These are phyloP conservation scores for Thelephora ganbajun DNA, from an alignment of 768 basidiomycete species.

Conservation along the genomic window DNA sequence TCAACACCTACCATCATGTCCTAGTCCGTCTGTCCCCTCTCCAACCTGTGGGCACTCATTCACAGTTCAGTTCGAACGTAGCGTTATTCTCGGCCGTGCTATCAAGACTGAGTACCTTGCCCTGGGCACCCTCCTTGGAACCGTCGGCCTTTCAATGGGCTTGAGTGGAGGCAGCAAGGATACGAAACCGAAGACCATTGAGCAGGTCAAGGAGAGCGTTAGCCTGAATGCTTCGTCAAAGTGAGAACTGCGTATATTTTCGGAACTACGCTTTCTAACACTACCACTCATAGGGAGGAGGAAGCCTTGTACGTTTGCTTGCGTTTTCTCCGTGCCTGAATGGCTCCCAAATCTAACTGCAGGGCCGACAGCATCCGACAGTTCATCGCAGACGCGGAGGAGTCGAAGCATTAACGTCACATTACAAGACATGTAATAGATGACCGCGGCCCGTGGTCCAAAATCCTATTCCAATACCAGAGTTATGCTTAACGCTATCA, in stretches of 20 bases:
- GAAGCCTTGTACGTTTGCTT: constrained; percentile 59
- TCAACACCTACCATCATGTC: background rate
- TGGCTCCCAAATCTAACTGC: constrained; percentile 24
- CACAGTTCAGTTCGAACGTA: constrained; percentile 14
- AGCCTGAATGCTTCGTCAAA: constrained; percentile 53
- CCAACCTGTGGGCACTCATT: background rate
- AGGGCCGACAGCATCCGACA: constrained; percentile 61
- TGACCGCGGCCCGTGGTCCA: no score
- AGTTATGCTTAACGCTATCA: no score
- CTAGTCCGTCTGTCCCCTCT: background rate
- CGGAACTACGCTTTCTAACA: background rate
- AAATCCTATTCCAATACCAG: no score
- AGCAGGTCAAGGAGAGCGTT: constrained; percentile 50
- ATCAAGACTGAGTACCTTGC: constrained; percentile 75
- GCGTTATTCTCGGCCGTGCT: constrained; percentile 65
- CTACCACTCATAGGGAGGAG: constrained; percentile 45
- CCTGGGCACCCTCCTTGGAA: constrained; percentile 45
- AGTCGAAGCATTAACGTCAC: constrained; percentile 33
- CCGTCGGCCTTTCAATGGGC: constrained; percentile 39
- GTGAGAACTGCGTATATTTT: constrained; percentile 26
- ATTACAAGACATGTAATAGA: background rate
- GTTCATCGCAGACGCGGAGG: constrained; percentile 75
- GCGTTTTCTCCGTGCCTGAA: constrained; percentile 7
- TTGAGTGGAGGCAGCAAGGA: constrained; percentile 42
- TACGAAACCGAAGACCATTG: constrained; percentile 28